Conservation (phyloP, 495 filamentous ascomycete genomes). For the Penicillium chermesinum region DNA sequence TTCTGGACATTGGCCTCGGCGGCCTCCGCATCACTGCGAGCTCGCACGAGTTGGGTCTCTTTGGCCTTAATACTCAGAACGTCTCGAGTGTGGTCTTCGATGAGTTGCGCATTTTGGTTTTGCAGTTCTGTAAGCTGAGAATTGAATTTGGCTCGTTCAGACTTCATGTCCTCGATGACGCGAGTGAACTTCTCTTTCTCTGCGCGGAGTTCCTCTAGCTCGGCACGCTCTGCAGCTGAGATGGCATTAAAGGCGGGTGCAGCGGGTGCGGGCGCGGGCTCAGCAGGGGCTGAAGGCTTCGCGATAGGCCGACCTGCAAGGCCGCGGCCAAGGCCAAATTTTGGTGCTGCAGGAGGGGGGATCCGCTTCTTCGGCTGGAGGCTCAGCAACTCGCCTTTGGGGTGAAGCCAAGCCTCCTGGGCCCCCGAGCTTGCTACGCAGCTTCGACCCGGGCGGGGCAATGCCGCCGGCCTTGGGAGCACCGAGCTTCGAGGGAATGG, state of each 20-base stretch:
- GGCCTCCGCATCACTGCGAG: slow-evolving; percentile 81
- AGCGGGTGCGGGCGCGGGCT: slow-evolving; percentile 37
- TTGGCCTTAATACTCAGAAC: slow-evolving; percentile 96
- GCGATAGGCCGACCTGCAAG: slow-evolving; percentile 81
- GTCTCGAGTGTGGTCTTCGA: slow-evolving; percentile 95
- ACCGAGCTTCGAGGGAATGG: slow-evolving; percentile 57
- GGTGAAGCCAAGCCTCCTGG: slow-evolving; percentile 61
- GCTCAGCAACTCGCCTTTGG: slow-evolving; percentile 50
- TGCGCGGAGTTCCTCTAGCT: slow-evolving; percentile 80
- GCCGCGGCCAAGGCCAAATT: slow-evolving; percentile 65
- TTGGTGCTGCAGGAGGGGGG: slow-evolving; percentile 53
- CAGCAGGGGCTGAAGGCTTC: slow-evolving; percentile 56
- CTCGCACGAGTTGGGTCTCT: slow-evolving; percentile 92
- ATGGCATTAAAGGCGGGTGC: slow-evolving; percentile 55
- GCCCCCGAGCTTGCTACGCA: slow-evolving; percentile 59
- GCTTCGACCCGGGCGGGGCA: slow-evolving; percentile 57
- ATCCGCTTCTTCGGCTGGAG: slow-evolving; percentile 53
- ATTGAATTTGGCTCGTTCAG: slow-evolving; percentile 65
- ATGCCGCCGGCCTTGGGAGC: slow-evolving; percentile 27
- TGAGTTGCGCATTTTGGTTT: slow-evolving; percentile 92
- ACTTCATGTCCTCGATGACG: slow-evolving; percentile 67
- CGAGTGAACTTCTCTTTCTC: slow-evolving; percentile 73
- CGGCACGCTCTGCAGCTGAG: slow-evolving; percentile 70
- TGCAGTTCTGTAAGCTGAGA: slow-evolving; percentile 84
- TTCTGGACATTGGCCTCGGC: slow-evolving; percentile 79